These are phyloP conservation scores for Pseudogymnoascus sp. DNA, from an alignment of 2,329 filamentous ascomycete genomes.

Conservation along the genomic window DNA sequence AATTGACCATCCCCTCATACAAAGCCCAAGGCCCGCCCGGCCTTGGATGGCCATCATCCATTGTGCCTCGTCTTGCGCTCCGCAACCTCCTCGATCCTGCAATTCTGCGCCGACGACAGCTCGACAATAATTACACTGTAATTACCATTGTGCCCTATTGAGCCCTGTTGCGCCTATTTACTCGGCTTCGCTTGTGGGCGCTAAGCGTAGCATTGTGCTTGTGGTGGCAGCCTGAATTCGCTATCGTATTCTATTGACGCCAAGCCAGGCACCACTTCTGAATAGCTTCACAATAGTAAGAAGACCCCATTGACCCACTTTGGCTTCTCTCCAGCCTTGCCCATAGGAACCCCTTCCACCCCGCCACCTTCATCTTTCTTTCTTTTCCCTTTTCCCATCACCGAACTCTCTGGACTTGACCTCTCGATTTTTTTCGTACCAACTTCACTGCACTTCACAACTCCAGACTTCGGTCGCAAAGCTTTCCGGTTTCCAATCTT, in stretches of 20 bases:
- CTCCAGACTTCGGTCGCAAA: slow-evolving; percentile 5
- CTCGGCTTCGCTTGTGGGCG: neutral
- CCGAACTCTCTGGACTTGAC: neutral
- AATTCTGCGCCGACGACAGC: neutral
- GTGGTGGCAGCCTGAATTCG: slow-evolving; percentile 2
- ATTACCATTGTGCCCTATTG: slow-evolving; percentile 7
- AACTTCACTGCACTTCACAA: neutral
- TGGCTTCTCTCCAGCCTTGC: neutral
- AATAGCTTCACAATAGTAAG: slow-evolving; percentile 17
- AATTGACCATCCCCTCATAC: slow-evolving; percentile 2
- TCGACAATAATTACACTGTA: neutral
- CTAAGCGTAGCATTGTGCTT: slow-evolving; percentile 1
- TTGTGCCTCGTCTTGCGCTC: neutral
- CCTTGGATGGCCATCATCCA: neutral
- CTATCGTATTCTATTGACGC: slow-evolving; percentile 11
- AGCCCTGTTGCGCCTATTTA: neutral
- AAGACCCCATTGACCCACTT: neutral
- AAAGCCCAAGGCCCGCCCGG: neutral
- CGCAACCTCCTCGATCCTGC: neutral
- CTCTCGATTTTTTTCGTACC: slow-evolving; percentile 1
- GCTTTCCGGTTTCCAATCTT: neutral
- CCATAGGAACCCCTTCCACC: neutral
- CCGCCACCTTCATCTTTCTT: neutral
- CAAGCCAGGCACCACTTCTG: slow-evolving; percentile 1
- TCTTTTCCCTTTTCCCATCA: slow-evolving; percentile 1